Conservation (phyloP, 1,284 basidiomycete species). For the Moesziomyces sp. region DNA sequence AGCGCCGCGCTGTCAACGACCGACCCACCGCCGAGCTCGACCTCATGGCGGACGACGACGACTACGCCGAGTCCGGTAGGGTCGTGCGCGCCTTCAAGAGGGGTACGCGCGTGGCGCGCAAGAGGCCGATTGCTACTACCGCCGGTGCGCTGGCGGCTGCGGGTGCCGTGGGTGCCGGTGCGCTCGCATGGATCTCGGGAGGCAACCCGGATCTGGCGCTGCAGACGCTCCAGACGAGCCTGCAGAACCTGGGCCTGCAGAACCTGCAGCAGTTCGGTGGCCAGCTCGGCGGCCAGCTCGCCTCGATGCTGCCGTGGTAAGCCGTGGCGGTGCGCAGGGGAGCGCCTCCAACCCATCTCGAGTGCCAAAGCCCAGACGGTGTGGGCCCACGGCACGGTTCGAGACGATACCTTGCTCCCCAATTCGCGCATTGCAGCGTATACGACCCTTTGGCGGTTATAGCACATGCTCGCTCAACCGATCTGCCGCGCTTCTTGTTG, state of each 20-base stretch:
- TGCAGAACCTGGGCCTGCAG: constrained; percentile 52
- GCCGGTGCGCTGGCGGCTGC: constrained; percentile 60
- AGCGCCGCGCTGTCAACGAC: constrained; percentile 61
- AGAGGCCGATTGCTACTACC: constrained; percentile 54
- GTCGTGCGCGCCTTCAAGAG: constrained; percentile 44
- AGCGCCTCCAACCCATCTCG: constrained; percentile 32
- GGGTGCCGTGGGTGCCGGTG: constrained; percentile 61
- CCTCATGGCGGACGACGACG: constrained; percentile 50
- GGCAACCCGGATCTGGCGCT: constrained; percentile 50
- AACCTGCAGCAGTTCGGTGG: constrained; percentile 32
- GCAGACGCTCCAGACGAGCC: constrained; percentile 55
- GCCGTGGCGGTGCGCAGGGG: background rate
- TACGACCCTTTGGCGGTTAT: too few relatives aligned
- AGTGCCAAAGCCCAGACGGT: background rate
- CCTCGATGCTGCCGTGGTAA: constrained; percentile 37
- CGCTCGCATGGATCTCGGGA: constrained; percentile 62
- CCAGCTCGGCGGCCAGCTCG: constrained; percentile 19
- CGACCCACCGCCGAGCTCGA: constrained; percentile 43
- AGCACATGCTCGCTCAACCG: constrained; percentile 24
- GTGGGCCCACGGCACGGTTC: background rate
- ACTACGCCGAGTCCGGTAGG: constrained; percentile 46
- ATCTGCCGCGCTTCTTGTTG: constrained; percentile 4
- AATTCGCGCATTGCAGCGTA: too few relatives aligned
- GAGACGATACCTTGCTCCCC: constrained; percentile 40
- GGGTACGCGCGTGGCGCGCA: constrained; percentile 50